phyloP scores from a whole-genome alignment of 1,139 yeast genomes.

The Waltiozyma sp. region DNA sequence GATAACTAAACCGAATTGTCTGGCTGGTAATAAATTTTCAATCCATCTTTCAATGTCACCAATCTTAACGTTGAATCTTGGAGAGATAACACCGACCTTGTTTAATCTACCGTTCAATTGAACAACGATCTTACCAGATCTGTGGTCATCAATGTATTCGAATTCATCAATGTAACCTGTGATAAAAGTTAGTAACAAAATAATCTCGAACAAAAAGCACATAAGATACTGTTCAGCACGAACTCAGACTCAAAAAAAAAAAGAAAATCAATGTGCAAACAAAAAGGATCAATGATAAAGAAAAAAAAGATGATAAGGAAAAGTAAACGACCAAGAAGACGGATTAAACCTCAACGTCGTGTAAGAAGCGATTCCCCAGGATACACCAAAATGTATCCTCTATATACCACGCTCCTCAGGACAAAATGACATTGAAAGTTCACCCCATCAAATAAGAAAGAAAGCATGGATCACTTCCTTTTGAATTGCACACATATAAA shows the following conservation, averaged over 20 bases:
- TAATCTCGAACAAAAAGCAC: too few relatives aligned
- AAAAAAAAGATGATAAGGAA: slow-evolving; percentile 48
- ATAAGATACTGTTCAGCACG: too few relatives aligned
- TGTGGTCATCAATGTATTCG: slow-evolving; percentile 97
- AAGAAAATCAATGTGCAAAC: background rate
- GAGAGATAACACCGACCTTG: slow-evolving; percentile 97
- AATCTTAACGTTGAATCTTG: slow-evolving; percentile 94
- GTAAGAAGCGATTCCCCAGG: slow-evolving; percentile 63
- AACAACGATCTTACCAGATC: slow-evolving; percentile 95
- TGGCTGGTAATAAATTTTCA: slow-evolving; percentile 92
- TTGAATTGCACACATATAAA: background rate
- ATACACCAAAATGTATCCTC: slow-evolving; percentile 22
- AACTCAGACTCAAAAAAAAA: background rate
- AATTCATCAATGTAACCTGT: slow-evolving; percentile 95
- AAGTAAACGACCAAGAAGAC: slow-evolving; percentile 38
- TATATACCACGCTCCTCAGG: slow-evolving; percentile 94
- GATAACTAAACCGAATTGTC: slow-evolving; percentile 96
- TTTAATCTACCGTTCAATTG: slow-evolving; percentile 96
- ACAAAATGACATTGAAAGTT: slow-evolving; percentile 82
- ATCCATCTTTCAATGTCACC: slow-evolving; percentile 97
- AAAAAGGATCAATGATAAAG: background rate
- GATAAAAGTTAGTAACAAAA: slow-evolving; percentile 1
- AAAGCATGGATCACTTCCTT: slow-evolving; percentile 55
- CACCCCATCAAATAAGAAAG: slow-evolving; percentile 94
- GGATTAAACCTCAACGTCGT: slow-evolving; percentile 36